phyloP scores from a whole-genome alignment of 1,284 basidiomycete genomes.

The Ganoderma multipileum region DNA sequence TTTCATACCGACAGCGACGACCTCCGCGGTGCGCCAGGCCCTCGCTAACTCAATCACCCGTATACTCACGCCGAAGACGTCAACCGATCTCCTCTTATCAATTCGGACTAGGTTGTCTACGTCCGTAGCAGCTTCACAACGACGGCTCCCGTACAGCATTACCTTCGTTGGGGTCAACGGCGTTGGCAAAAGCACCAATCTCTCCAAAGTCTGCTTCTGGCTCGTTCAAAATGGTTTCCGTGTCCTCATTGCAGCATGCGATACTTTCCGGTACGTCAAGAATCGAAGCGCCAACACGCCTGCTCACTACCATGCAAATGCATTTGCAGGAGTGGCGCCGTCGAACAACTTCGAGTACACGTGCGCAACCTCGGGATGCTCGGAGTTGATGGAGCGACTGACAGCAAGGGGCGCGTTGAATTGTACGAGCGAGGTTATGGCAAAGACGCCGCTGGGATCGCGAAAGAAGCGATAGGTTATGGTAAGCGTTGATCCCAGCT shows the following conservation, averaged over 20 bases:
- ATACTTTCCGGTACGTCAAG: slow-evolving; percentile 85
- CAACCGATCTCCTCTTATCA: slow-evolving; percentile 91
- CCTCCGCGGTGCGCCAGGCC: slow-evolving; percentile 84
- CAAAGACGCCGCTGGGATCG: slow-evolving; percentile 97
- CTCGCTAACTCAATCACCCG: slow-evolving; percentile 90
- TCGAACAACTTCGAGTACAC: slow-evolving; percentile 97
- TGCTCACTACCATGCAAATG: not conserved
- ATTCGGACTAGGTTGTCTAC: slow-evolving; percentile 78
- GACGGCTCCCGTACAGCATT: slow-evolving; percentile 89
- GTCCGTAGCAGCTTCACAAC: slow-evolving; percentile 72
- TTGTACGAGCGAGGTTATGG: slow-evolving; percentile 97
- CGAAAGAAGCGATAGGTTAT: slow-evolving; percentile 91
- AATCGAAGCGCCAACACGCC: not conserved
- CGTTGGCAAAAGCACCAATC: slow-evolving; percentile 98
- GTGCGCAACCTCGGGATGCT: slow-evolving; percentile 94
- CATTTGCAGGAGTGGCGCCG: slow-evolving; percentile 82
- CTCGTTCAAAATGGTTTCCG: slow-evolving; percentile 93
- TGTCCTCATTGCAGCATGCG: slow-evolving; percentile 97
- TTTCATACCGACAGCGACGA: slow-evolving; percentile 65
- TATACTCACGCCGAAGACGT: slow-evolving; percentile 95
- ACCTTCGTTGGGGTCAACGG: slow-evolving; percentile 99
- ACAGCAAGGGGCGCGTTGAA: slow-evolving; percentile 84
- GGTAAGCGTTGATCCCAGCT: slow-evolving; percentile 54
- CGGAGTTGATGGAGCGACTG: slow-evolving; percentile 70
- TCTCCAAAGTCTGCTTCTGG: slow-evolving; percentile 99